Evolutionary conservation across 2,329 filamentous ascomycete species (phyloP).

Genomic region (Trichoderma brevicompactum): DNA sequence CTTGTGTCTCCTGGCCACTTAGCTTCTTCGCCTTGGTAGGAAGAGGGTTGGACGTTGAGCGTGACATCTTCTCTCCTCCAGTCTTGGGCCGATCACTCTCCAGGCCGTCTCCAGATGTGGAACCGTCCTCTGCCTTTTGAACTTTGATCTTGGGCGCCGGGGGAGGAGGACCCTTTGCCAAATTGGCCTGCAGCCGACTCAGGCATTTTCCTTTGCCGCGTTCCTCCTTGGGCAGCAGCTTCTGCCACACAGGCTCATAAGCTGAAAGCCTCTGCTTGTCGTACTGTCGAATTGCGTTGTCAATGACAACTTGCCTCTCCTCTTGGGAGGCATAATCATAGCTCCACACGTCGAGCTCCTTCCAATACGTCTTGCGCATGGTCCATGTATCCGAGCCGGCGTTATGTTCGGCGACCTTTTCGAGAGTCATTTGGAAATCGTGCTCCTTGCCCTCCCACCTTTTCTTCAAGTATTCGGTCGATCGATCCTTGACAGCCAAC

Average conservation of each 20-base stretch:
- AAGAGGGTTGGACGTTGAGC: slow-evolving; percentile 57
- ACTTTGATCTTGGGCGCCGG: slow-evolving; percentile 54
- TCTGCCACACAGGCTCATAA: slow-evolving; percentile 64
- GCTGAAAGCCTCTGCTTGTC: slow-evolving; percentile 62
- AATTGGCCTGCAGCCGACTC: slow-evolving; percentile 63
- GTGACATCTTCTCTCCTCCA: slow-evolving; percentile 51
- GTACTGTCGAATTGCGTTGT: slow-evolving; percentile 63
- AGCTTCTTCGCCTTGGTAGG: slow-evolving; percentile 61
- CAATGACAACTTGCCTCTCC: slow-evolving; percentile 62
- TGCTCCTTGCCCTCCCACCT: slow-evolving; percentile 57
- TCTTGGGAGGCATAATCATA: slow-evolving; percentile 60
- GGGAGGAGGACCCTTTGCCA: slow-evolving; percentile 57
- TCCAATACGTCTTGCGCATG: slow-evolving; percentile 62
- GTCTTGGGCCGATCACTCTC: slow-evolving; percentile 40
- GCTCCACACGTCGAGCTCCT: slow-evolving; percentile 67
- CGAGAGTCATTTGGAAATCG: slow-evolving; percentile 59
- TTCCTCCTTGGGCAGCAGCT: slow-evolving; percentile 60
- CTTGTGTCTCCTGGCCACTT: slow-evolving; percentile 56
- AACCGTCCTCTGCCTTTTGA: slow-evolving; percentile 55
- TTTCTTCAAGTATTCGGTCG: slow-evolving; percentile 53
- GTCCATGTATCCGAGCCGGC: slow-evolving; percentile 56
- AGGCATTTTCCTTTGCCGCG: slow-evolving; percentile 62
- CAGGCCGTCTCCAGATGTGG: slow-evolving; percentile 46
- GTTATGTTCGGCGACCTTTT: slow-evolving; percentile 62
- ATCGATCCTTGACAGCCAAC: slow-evolving; percentile 58